phyloP scores from a whole-genome alignment of 345 rosid species.

The Eucalyptus tenuipes region DNA sequence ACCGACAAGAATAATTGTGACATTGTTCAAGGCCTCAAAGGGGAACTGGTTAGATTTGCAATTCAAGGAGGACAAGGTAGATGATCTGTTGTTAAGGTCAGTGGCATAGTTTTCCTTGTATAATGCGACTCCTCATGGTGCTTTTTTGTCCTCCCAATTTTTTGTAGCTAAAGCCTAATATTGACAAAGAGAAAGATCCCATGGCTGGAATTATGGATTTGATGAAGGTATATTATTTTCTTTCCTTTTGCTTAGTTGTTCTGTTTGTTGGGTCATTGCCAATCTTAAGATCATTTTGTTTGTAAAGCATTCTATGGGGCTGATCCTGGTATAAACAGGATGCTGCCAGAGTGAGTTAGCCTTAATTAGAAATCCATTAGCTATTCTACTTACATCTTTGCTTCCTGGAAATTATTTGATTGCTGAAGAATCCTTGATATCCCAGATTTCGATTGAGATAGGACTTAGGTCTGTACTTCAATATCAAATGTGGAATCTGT shows the following conservation, averaged over 20 bases:
- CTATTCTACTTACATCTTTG: background rate
- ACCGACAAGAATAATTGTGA: slow-evolving; percentile 56
- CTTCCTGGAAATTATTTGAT: background rate
- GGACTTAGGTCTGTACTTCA: background rate
- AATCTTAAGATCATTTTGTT: background rate
- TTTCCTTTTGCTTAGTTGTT: background rate
- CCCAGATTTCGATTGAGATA: background rate
- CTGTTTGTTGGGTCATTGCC: background rate
- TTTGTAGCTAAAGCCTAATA: slow-evolving; percentile 64
- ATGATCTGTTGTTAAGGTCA: background rate
- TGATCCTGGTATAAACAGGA: background rate
- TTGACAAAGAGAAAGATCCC: slow-evolving; percentile 72
- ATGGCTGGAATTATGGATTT: slow-evolving; percentile 98
- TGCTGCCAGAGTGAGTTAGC: background rate
- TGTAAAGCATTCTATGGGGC: background rate
- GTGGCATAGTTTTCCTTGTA: background rate
- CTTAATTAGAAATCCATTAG: background rate
- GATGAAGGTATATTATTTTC: slow-evolving; percentile 53
- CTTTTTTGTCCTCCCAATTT: background rate
- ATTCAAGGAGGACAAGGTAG: slow-evolving; percentile 88
- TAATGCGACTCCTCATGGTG: background rate
- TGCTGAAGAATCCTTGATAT: background rate
- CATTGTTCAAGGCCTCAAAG: slow-evolving; percentile 60
- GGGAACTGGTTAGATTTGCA: slow-evolving; percentile 89
- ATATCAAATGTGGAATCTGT: background rate